A percentile compares a stretch with the other conserved stretches of the same genome.
Evolutionary conservation across 257 asterid genomes (phyloP).

Genomic region (Ilex aquifolium): DNA sequence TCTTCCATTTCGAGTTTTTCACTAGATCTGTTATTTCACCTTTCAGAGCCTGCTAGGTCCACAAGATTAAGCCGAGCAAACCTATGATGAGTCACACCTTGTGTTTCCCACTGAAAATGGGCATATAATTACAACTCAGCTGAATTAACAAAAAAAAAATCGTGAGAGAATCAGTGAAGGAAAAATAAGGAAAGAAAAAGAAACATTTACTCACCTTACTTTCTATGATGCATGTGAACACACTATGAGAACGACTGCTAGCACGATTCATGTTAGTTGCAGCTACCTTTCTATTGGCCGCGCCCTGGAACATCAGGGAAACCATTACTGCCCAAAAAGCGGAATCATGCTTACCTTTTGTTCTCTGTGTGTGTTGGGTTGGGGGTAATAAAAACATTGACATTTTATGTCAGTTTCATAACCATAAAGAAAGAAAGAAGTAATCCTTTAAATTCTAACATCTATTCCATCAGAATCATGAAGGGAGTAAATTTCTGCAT

Average conservation of each 20-base stretch:
- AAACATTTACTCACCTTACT: constrained; percentile 58
- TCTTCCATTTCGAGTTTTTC: no score
- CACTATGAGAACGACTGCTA: constrained; percentile 99
- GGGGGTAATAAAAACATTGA: no score
- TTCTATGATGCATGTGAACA: constrained; percentile 86
- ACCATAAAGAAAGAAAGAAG: no score
- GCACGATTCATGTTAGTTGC: constrained; percentile 97
- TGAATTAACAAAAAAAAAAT: neutral
- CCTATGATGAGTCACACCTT: constrained; percentile 86
- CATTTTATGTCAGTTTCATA: no score
- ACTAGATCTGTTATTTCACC: constrained; percentile 32
- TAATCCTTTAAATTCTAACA: no score
- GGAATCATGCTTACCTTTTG: neutral
- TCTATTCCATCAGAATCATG: no score
- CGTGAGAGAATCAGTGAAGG: neutral
- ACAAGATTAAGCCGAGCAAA: constrained; percentile 95
- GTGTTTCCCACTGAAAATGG: constrained; percentile 74
- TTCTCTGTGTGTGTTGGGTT: no score
- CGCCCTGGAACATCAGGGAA: constrained; percentile 54
- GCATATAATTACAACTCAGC: constrained; percentile 6
- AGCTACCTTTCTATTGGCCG: constrained; percentile 93
- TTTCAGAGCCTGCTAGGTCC: constrained; percentile 97
- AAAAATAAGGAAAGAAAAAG: constrained; percentile 4
- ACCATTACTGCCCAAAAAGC: neutral
- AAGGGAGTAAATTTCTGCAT: no score